These are phyloP conservation scores for Elaeagnus macrophylla DNA, from an alignment of 306 rosid species.

Conservation along the genomic window DNA sequence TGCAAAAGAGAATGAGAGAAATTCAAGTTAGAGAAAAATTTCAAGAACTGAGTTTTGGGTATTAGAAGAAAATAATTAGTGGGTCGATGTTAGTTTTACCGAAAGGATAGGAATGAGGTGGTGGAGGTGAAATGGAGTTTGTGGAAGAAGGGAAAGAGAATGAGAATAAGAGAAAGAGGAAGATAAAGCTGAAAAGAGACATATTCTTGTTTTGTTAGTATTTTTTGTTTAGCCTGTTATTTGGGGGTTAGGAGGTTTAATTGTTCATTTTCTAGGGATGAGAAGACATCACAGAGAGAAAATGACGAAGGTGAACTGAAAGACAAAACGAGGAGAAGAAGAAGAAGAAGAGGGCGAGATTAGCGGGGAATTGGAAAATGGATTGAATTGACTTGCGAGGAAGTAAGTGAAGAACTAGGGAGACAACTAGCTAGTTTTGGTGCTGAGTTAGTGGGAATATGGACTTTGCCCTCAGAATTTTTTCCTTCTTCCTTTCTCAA, in stretches of 20 bases:
- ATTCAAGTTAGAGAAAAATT: constrained; percentile 16
- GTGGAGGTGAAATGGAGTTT: constrained; percentile 9
- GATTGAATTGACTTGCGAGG: no score
- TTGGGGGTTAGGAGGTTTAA: neutral
- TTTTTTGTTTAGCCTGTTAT: neutral
- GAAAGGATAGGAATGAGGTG: constrained; percentile 9
- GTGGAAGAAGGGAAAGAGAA: neutral
- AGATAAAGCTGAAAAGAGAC: constrained; percentile 5
- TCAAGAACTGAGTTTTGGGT: neutral
- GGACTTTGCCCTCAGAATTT: no score
- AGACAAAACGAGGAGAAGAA: constrained; percentile 4
- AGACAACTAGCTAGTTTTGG: no score
- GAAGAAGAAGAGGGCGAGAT: neutral
- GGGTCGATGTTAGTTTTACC: neutral
- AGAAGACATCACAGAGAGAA: constrained; percentile 2
- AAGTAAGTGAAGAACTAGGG: no score
- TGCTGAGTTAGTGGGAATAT: no score
- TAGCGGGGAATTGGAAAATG: neutral
- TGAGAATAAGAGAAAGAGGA: constrained; percentile 4
- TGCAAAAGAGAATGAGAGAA: constrained; percentile 12
- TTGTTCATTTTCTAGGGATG: neutral
- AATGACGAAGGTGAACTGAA: neutral
- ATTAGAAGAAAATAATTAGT: neutral
- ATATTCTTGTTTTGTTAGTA: neutral
- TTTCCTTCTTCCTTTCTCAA: no score